These are phyloP conservation scores for Penicillium turbatum DNA, from an alignment of 495 filamentous ascomycete genomes.

Conservation along the genomic window DNA sequence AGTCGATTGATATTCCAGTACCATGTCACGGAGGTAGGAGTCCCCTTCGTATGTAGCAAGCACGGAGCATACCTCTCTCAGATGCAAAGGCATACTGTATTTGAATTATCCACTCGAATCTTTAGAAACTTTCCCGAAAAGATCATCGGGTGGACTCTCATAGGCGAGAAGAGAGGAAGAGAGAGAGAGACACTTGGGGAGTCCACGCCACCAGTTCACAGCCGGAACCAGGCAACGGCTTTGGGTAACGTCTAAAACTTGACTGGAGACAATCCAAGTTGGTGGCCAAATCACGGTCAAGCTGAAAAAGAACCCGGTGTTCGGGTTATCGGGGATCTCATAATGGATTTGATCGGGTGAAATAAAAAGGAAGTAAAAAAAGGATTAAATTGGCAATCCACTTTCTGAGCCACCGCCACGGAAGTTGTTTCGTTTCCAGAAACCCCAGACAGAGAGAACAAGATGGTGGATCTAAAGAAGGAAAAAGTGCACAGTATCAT, in stretches of 20 bases:
- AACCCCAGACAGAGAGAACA: slow-evolving; percentile 26
- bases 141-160: slow-evolving; percentile 5
- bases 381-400: background rate
- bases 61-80: background rate
- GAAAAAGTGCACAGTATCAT: slow-evolving; percentile 10
- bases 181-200: background rate
- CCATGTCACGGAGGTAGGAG: slow-evolving; percentile 20
- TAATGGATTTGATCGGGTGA: background rate
- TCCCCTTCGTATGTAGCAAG: background rate
- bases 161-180: too few species aligned
- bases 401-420: slow-evolving; percentile 29
- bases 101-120: background rate
- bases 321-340: background rate
- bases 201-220: slow-evolving; percentile 6
- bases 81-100: slow-evolving; percentile 3
- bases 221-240: slow-evolving; percentile 1
- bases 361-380: background rate
- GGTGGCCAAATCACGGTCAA: slow-evolving; percentile 8
- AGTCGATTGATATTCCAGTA: slow-evolving; percentile 13
- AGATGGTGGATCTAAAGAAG: background rate
- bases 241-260: slow-evolving; percentile 1
- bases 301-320: slow-evolving; percentile 2
- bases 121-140: background rate
- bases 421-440: slow-evolving; percentile 28
- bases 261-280: slow-evolving; percentile 16